Evolutionary conservation across 2,329 filamentous ascomycete genomes (phyloP), one percentile per base, ranked within the genome.

Genomic region (Sarocladiaceae sp.): DNA sequence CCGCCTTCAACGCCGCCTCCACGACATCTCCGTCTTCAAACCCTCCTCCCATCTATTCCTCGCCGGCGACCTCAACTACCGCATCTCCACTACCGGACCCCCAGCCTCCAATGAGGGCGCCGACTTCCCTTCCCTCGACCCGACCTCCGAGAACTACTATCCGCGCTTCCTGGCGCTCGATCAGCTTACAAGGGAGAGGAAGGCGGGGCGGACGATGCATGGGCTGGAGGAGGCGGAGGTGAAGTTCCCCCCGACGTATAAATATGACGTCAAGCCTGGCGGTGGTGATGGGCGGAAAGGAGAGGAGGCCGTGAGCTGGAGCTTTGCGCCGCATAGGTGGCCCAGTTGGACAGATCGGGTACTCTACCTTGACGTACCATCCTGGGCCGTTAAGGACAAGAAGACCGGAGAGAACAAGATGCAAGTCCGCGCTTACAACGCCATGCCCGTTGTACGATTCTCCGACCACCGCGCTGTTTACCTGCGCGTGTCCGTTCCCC

Each of bases 301-400:
- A 21, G 58, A 65, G 33, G 60, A 66, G 27, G 58, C 66, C 3
- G 63, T 74, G 3, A 65, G 69, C 10, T 91, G 85, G 82, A 66
- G 70, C 24, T 96, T 89, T 77, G 86, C 89, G 6, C 70, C 72
- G 46, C 86, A 94, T 60, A 82, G 93, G 35, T 94, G 87, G 74
- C 90, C 93, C 1, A 83, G 83, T 56, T 97, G 91, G 93, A 95
- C 89, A 56, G 93, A 97, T 63, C 80, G 93, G 3, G 83, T 97
- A 16, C 69, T 97, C 16, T 97, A 82, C 62, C 70, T 91, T 3
- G 78, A 84, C 43, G 65, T 74, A 18, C 79, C 76, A 16, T 61
- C 62, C 18, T 81, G 76, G 73, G 58, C 27, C 12, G 20, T 21
- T 15, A n/a, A n/a, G n/a, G 24, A 71, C 31, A 62, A 62, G 55